phyloP scores from a whole-genome alignment of 2,329 filamentous ascomycete species.

The Dendrostoma leiphaemia region DNA sequence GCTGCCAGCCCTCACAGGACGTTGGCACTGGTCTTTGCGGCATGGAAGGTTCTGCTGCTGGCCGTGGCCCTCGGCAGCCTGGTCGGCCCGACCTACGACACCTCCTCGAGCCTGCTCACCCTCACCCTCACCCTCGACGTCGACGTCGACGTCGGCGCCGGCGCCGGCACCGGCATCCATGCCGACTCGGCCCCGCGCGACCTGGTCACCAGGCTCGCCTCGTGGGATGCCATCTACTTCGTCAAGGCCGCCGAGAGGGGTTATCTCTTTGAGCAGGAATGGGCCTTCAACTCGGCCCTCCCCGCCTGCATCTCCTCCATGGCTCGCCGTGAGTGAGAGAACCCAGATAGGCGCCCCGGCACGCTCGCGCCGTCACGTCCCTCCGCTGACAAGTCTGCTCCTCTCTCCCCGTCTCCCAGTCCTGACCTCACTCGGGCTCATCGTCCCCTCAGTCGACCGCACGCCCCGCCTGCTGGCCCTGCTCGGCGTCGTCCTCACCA shows the following conservation, averaged over 20 bases:
- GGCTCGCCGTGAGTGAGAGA: slow-evolving; percentile 6
- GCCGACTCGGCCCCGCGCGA: slow-evolving; percentile 21
- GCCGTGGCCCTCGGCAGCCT: slow-evolving; percentile 52
- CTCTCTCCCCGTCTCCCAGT: slow-evolving; percentile 11
- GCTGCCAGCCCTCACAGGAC: slow-evolving; percentile 17
- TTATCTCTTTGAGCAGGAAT: slow-evolving; percentile 77
- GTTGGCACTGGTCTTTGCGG: slow-evolving; percentile 45
- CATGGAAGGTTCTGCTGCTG: slow-evolving; percentile 70
- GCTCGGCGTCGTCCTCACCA: slow-evolving; percentile 65
- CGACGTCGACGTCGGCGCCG: slow-evolving; percentile 29
- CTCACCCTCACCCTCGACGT: slow-evolving; percentile 9
- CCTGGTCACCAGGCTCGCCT: slow-evolving; percentile 57
- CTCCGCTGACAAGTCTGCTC: too few species aligned
- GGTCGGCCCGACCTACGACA: slow-evolving; percentile 69
- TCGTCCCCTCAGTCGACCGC: not conserved
- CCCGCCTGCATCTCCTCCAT: slow-evolving; percentile 41
- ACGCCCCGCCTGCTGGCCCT: slow-evolving; percentile 36
- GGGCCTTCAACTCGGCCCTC: slow-evolving; percentile 67
- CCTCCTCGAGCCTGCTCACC: slow-evolving; percentile 59
- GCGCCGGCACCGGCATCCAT: slow-evolving; percentile 21
- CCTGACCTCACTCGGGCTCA: slow-evolving; percentile 6
- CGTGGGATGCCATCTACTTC: slow-evolving; percentile 84
- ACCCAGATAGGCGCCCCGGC: too few species aligned
- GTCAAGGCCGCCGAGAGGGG: slow-evolving; percentile 60
- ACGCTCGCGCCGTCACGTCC: too few species aligned